Conservation (phyloP, 2,329 filamentous ascomycete species). For the Akanthomyces lecanii region DNA sequence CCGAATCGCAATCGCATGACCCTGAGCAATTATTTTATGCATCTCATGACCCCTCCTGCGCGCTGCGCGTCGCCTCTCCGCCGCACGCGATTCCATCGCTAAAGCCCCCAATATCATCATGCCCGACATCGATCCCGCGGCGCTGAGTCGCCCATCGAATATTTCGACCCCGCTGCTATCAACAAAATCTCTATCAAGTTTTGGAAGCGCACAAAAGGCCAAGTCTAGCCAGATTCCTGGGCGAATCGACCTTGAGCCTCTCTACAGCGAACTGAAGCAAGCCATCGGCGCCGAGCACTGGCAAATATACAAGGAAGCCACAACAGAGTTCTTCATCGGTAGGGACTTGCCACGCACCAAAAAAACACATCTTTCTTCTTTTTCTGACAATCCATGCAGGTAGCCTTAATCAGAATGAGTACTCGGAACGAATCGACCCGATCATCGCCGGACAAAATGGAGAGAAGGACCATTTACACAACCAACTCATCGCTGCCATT, state of each 20-base stretch:
- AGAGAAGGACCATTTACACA: slow-evolving; percentile 61
- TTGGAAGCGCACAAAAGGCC: slow-evolving; percentile 46
- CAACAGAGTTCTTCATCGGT: slow-evolving; percentile 61
- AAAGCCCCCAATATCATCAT: slow-evolving; percentile 38
- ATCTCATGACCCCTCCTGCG: slow-evolving; percentile 40
- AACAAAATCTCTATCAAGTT: slow-evolving; percentile 53
- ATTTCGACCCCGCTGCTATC: slow-evolving; percentile 56
- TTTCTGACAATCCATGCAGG: slow-evolving; percentile 37
- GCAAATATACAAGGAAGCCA: slow-evolving; percentile 59
- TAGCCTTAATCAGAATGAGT: slow-evolving; percentile 59
- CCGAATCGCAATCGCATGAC: slow-evolving; percentile 40
- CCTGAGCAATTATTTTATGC: slow-evolving; percentile 35
- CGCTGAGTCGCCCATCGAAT: slow-evolving; percentile 58
- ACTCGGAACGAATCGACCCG: slow-evolving; percentile 54
- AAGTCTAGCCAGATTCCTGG: slow-evolving; percentile 61
- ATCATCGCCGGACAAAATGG: slow-evolving; percentile 55
- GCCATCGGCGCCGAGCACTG: slow-evolving; percentile 59
- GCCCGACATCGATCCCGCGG: slow-evolving; percentile 68
- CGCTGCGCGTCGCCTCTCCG: slow-evolving; percentile 42
- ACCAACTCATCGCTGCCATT: slow-evolving; percentile 63
- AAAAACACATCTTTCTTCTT: background rate
- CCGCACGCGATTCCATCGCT: slow-evolving; percentile 44
- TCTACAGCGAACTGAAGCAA: slow-evolving; percentile 59
- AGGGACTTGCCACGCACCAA: slow-evolving; percentile 14
- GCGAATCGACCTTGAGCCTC: slow-evolving; percentile 63